Evolutionary conservation across 495 filamentous ascomycete species (phyloP), one percentile per base, ranked within the genome.

Genomic region (Tuber borchii): DNA sequence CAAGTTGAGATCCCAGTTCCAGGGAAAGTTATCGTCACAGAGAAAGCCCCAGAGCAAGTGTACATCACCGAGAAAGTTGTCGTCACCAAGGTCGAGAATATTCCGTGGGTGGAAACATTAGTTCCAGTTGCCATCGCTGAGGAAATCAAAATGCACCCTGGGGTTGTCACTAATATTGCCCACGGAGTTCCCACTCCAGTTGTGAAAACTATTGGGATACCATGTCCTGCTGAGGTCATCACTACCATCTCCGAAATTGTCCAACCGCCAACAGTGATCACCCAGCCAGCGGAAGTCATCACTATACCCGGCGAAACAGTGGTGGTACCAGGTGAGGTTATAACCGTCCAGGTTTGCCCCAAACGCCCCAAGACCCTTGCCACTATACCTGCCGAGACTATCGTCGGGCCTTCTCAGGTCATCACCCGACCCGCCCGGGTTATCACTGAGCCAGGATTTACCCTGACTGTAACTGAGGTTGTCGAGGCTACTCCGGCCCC

Each of bases 251-350:
- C 80, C 2, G 51, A 61, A 40, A 26, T 77, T 19, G 8, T 37
- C 34, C 72, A 76, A 39, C 69, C 76, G 16, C 74, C 79, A 43
- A 39, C 72, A 43, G 65, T 81, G 26, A 75, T 82, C 26, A 81
- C 78, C 0, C 74, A 76, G 69, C 69, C 71, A n/a, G 79, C 76
- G 68, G 68, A 70, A 43, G 44, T 75, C 40, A 37, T 82, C n/a
- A 82, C 80, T 45, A 37, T 79, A 16, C 77, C 77, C 43, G 77
- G 75, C n/a, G 77, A 79, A 44, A 79, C 75, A 17, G 46, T 79
- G 6, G 70, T 79, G 31, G 12, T 78, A 12, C 75, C 77, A 2
- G 69, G 70, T 42, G 39, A 78, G 37, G 70, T 78, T 39, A 46
- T 61, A 51, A 79, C 77, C 40, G 77, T 72, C n/a, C 61, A 45